Percentiles rank a stretch among this genome's conserved stretches.
phyloP scores from a whole-genome alignment of 305 asterid species.

The Lippia alba region DNA sequence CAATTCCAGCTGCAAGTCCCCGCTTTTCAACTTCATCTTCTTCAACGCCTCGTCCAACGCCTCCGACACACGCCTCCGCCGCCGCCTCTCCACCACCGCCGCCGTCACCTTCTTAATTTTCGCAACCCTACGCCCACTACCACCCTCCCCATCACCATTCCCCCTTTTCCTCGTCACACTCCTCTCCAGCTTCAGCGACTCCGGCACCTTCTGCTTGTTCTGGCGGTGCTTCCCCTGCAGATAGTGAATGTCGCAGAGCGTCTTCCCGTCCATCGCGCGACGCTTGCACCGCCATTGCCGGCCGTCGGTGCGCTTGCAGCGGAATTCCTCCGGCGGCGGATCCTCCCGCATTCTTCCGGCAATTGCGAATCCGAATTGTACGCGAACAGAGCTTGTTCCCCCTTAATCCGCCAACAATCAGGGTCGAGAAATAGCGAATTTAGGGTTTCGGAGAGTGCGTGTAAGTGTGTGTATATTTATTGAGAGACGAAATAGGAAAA shows the following conservation, averaged over 20 bases:
- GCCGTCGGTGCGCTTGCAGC: conserved; percentile 98
- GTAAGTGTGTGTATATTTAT: conserved; percentile 35
- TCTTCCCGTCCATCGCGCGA: conserved; percentile 73
- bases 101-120: conserved; percentile 37
- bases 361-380: neutral
- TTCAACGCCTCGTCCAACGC: conserved; percentile 81
- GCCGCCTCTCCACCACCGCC: conserved; percentile 45
- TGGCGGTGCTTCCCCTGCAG: conserved; percentile 86
- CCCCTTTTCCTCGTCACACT: conserved; percentile 48
- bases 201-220: conserved; percentile 85
- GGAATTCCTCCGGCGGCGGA: conserved; percentile 79
- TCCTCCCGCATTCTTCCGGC: conserved; percentile 50
- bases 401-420: neutral
- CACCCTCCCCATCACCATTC: conserved; percentile 42
- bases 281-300: conserved; percentile 97
- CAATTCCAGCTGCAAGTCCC: conserved; percentile 88
- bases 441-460: conserved; percentile 49
- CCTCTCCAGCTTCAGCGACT: conserved; percentile 79
- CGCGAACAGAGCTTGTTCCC: neutral
- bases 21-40: conserved; percentile 82
- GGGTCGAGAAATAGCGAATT: conserved; percentile 8
- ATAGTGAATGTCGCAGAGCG: conserved; percentile 92
- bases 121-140: conserved; percentile 45
- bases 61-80: conserved; percentile 65
- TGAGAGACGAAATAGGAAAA: conserved; percentile 29